Conservation (phyloP, 169 alveolate genomes). For the Ichthyophthirius multifiliis region DNA sequence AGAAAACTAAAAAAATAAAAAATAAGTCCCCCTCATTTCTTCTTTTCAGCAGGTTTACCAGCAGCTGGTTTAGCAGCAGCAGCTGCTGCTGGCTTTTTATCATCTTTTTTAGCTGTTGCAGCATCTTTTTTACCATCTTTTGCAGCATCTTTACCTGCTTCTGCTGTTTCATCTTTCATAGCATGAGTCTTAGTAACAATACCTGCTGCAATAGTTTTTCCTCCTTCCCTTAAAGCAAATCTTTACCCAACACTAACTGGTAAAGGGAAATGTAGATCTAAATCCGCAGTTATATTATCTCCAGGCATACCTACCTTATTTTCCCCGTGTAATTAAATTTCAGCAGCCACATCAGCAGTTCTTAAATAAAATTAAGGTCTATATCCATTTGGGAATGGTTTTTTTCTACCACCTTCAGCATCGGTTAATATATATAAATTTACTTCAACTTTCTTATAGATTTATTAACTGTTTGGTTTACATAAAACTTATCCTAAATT, state of each 20-base stretch:
- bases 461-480: constrained; percentile 83
- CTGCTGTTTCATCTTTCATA: constrained; percentile 17
- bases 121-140: too few species aligned
- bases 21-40: too few species aligned
- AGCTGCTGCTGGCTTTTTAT: too few species aligned
- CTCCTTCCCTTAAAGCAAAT: constrained; percentile 95
- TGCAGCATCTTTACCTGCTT: neutral
- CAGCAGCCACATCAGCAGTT: constrained; percentile 93
- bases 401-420: constrained; percentile 96
- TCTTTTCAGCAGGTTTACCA: too few species aligned
- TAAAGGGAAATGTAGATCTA: constrained; percentile 25
- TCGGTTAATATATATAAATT: constrained; percentile 90
- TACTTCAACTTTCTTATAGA: constrained; percentile 87
- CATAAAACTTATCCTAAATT: constrained; percentile 62
- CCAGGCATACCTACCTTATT: constrained; percentile 84
- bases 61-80: too few species aligned
- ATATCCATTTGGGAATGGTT: constrained; percentile 93
- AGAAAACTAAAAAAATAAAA: too few species aligned
- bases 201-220: constrained; percentile 94
- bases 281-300: constrained; percentile 29
- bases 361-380: constrained; percentile 94
- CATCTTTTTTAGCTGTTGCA: too few species aligned
- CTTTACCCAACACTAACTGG: constrained; percentile 72
- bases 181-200: constrained; percentile 72
- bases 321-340: constrained; percentile 85